Conservation (phyloP, 306 rosid genomes). For the Hippophae rhamnoides region DNA sequence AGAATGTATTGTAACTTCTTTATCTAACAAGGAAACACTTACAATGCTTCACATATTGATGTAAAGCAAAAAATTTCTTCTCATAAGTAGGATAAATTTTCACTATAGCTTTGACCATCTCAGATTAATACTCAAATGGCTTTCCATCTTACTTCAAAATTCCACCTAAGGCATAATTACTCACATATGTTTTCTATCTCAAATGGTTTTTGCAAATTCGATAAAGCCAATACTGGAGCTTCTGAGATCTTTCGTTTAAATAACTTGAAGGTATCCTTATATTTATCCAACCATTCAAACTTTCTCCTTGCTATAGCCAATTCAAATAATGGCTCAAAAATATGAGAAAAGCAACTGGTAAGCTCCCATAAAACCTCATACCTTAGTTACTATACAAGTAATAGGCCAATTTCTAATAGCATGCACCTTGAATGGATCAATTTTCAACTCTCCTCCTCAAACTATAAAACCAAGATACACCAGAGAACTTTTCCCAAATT, state of each 20-base stretch:
- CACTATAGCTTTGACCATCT: neutral
- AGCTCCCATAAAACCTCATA: neutral
- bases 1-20: neutral
- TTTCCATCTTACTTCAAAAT: neutral
- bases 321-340: too few relatives aligned
- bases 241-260: neutral
- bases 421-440: neutral
- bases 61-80: neutral
- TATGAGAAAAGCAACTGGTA: neutral
- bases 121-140: neutral
- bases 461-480: slow-evolving; percentile 2
- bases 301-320: neutral
- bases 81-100: neutral
- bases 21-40: neutral
- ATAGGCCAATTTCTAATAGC: neutral
- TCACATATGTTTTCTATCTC: neutral
- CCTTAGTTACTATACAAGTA: neutral
- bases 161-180: neutral
- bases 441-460: neutral
- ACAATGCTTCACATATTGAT: neutral
- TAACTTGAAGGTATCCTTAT: neutral
- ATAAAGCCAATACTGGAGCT: neutral
- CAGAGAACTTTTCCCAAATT: neutral
- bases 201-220: neutral
- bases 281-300: neutral